Percentiles rank a stretch among this genome's conserved stretches.
phyloP scores from a whole-genome alignment of 1,284 basidiomycete genomes.

The Austropuccinia psidii region DNA sequence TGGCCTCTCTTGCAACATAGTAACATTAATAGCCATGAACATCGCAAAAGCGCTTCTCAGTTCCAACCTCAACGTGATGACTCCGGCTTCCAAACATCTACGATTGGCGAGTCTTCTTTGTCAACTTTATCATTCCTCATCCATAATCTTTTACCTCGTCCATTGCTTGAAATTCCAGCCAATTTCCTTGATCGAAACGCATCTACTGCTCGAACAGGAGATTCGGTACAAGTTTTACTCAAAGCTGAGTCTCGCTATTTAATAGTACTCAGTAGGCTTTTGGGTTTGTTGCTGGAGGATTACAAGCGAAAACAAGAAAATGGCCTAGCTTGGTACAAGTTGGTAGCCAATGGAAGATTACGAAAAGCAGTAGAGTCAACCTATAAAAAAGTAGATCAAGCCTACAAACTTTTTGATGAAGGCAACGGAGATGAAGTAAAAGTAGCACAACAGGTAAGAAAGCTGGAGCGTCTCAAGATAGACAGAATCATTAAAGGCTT shows the following conservation, averaged over 20 bases:
- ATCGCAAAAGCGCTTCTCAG: background rate
- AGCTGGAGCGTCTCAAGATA: background rate
- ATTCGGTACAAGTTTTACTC: background rate
- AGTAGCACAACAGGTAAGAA: too few species aligned
- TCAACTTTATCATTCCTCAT: background rate
- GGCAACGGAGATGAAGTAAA: too few species aligned
- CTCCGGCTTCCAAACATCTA: background rate
- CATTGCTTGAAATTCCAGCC: conserved; percentile 6
- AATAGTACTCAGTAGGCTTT: background rate
- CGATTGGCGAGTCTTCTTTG: background rate
- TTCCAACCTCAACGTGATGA: background rate
- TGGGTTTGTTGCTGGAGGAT: background rate
- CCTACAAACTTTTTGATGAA: too few species aligned
- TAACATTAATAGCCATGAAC: background rate
- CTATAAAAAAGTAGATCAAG: too few species aligned
- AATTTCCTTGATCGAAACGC: background rate
- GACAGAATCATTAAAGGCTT: conserved; percentile 7
- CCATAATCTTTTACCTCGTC: conserved; percentile 4
- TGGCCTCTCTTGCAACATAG: background rate
- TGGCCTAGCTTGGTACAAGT: background rate
- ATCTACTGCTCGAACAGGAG: background rate
- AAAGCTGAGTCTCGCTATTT: conserved; percentile 12
- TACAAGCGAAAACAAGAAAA: background rate
- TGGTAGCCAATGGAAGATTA: background rate
- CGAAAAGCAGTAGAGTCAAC: background rate